Evolutionary conservation across 495 filamentous ascomycete genomes (phyloP).

Genomic region (Lindgomyces ingoldianus): DNA sequence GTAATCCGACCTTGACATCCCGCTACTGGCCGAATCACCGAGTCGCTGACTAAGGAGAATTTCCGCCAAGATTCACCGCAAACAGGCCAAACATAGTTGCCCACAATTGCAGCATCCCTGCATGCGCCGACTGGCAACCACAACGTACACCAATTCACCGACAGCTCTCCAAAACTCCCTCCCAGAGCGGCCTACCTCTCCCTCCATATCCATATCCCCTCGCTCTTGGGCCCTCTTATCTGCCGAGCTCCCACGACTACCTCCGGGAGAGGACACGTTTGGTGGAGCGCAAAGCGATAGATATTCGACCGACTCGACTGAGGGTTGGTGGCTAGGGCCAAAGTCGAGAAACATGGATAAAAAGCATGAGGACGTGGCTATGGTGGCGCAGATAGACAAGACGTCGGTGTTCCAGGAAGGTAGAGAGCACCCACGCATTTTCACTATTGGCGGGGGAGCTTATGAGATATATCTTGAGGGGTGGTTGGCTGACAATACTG

Average conservation of each 20-base stretch:
- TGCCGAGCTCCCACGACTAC: background rate
- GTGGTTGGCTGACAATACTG: slow-evolving; percentile 12
- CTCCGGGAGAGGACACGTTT: slow-evolving; percentile 28
- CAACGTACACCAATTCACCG: slow-evolving; percentile 18
- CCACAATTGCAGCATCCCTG: slow-evolving; percentile 34
- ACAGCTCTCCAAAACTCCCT: background rate
- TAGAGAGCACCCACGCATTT: slow-evolving; percentile 42
- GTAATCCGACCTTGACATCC: background rate
- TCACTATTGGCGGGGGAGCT: background rate
- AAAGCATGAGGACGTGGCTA: slow-evolving; percentile 32
- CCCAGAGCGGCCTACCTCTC: background rate
- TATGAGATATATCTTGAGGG: too few species aligned
- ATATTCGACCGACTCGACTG: background rate
- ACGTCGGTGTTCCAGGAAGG: slow-evolving; percentile 99
- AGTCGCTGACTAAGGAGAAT: slow-evolving; percentile 1
- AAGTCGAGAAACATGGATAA: slow-evolving; percentile 28
- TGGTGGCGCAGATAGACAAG: slow-evolving; percentile 64
- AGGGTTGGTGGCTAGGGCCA: slow-evolving; percentile 4
- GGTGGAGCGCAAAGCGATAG: slow-evolving; percentile 5
- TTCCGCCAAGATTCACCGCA: slow-evolving; percentile 1
- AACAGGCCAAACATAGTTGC: slow-evolving; percentile 29
- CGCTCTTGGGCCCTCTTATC: background rate
- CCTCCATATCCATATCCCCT: background rate
- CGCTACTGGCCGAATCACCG: slow-evolving; percentile 12
- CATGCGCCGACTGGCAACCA: slow-evolving; percentile 19